phyloP scores from a whole-genome alignment of 2,329 filamentous ascomycete genomes.

The Ramularia collo-cygni region DNA sequence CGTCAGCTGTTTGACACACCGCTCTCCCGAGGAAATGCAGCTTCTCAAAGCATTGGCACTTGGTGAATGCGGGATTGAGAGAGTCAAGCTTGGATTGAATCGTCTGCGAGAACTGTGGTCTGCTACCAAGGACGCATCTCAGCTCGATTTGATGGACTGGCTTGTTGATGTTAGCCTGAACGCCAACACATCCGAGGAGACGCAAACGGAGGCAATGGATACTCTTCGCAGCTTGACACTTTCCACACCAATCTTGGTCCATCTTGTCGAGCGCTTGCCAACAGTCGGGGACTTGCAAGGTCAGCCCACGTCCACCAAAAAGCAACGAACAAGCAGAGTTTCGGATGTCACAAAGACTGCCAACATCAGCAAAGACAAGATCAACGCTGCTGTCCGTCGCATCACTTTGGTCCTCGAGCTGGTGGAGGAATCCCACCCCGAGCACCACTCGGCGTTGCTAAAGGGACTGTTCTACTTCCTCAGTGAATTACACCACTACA shows the following conservation, averaged over 20 bases:
- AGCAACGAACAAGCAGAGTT: constrained; percentile 61
- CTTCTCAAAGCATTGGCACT: constrained; percentile 47
- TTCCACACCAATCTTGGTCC: constrained; percentile 62
- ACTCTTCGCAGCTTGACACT: constrained; percentile 67
- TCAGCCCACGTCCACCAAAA: constrained; percentile 67
- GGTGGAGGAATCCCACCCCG: constrained; percentile 71
- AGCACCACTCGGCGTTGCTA: constrained; percentile 68
- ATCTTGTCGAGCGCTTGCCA: constrained; percentile 68
- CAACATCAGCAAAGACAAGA: constrained; percentile 56
- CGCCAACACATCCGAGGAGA: constrained; percentile 31
- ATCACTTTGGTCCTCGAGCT: constrained; percentile 84
- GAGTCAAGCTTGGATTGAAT: constrained; percentile 60
- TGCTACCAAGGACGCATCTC: constrained; percentile 58
- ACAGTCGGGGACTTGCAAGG: constrained; percentile 64
- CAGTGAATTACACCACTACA: constrained; percentile 80
- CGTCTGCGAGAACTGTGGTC: constrained; percentile 68
- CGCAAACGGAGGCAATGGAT: constrained; percentile 57
- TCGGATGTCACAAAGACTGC: constrained; percentile 58
- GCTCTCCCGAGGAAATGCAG: constrained; percentile 52
- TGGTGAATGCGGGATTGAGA: constrained; percentile 39
- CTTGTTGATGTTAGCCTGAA: constrained; percentile 51
- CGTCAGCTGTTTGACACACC: constrained; percentile 47
- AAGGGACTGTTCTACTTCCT: constrained; percentile 75
- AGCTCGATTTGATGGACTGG: constrained; percentile 53
- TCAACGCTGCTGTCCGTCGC: constrained; percentile 63